These are phyloP conservation scores for Scenedesmus sp. DNA, from an alignment of 163 green algal genomes.

Conservation along the genomic window DNA sequence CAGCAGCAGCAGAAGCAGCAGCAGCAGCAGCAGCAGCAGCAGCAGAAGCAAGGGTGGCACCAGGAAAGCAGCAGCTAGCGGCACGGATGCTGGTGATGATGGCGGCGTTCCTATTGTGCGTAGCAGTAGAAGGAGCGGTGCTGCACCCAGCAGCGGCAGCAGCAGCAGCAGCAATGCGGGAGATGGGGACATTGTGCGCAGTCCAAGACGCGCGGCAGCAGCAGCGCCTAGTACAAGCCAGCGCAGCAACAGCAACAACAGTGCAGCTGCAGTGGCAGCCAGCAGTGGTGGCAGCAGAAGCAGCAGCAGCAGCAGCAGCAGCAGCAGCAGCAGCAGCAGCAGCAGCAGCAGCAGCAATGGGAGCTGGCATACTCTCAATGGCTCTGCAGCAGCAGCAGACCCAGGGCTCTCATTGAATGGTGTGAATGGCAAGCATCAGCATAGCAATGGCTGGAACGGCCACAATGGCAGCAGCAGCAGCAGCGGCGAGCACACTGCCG, in stretches of 20 bases:
- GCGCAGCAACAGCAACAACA: slow-evolving; percentile 1
- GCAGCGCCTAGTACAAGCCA: background rate
- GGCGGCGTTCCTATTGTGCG: background rate
- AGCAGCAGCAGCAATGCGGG: background rate
- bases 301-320: background rate
- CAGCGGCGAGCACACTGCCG: background rate
- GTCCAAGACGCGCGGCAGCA: background rate
- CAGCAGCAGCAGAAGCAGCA: slow-evolving; percentile 8
- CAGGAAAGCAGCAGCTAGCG: background rate
- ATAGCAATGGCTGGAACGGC: slow-evolving; percentile 8
- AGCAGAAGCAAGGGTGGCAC: background rate
- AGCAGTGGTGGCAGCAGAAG: background rate
- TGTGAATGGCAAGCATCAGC: background rate
- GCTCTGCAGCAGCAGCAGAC: background rate
- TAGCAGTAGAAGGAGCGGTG: slow-evolving; percentile 1
- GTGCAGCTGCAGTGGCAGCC: slow-evolving; percentile 11
- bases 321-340: too few species aligned
- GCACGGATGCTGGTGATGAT: background rate
- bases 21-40: background rate
- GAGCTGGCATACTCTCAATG: background rate
- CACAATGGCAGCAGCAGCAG: background rate
- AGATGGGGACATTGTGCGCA: background rate
- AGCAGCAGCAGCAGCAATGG: too few species aligned
- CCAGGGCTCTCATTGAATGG: background rate
- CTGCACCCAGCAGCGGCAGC: background rate